phyloP scores from a whole-genome alignment of 352 stramenopile genomes.

The Phytophthora chlamydospora region DNA sequence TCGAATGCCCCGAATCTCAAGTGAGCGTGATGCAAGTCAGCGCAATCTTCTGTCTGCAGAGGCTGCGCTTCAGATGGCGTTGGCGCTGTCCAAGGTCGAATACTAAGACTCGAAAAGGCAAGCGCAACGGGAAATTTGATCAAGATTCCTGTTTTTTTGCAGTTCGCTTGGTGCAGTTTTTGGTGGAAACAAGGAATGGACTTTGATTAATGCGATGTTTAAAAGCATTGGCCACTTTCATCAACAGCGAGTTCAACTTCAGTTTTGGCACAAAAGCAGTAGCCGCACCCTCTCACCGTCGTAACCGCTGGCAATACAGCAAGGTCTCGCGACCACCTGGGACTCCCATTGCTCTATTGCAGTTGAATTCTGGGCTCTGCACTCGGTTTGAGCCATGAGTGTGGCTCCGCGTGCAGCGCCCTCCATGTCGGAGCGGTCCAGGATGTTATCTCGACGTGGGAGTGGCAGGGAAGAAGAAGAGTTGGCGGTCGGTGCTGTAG shows the following conservation, averaged over 20 bases:
- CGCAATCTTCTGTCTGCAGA: slow-evolving; percentile 23
- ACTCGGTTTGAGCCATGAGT: slow-evolving; percentile 23
- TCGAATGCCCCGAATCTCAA: background rate
- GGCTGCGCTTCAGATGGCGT: slow-evolving; percentile 29
- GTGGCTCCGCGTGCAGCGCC: slow-evolving; percentile 22
- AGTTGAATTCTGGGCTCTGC: background rate
- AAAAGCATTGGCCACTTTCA: no score
- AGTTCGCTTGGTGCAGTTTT: background rate
- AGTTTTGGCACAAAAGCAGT: background rate
- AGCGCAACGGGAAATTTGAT: no score
- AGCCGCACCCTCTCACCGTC: slow-evolving; percentile 14
- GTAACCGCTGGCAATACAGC: slow-evolving; percentile 15
- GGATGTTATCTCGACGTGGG: slow-evolving; percentile 9
- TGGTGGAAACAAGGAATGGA: background rate
- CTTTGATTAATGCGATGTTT: no score
- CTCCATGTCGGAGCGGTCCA: slow-evolving; percentile 11
- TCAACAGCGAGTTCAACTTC: slow-evolving; percentile 1
- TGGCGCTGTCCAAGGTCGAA: slow-evolving; percentile 37
- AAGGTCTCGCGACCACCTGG: background rate
- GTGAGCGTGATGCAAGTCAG: background rate
- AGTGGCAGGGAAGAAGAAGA: slow-evolving; percentile 19
- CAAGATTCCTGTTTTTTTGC: background rate
- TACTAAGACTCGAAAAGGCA: slow-evolving; percentile 13
- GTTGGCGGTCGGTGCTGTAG: slow-evolving; percentile 20
- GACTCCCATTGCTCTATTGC: background rate